phyloP scores from a whole-genome alignment of 169 alveolate genomes.

The Blepharisma undulans region DNA sequence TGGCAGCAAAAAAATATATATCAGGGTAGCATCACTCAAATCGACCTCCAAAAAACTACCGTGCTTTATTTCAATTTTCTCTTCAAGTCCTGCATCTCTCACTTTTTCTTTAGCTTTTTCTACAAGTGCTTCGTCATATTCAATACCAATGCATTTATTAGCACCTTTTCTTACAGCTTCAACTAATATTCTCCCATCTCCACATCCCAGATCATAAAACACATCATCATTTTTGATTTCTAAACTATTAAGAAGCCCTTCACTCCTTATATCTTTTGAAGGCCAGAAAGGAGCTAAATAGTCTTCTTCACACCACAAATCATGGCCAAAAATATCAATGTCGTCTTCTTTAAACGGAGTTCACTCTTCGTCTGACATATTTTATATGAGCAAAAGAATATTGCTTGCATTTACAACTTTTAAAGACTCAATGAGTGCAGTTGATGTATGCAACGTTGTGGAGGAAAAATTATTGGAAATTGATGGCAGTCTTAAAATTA shows the following conservation, averaged over 20 bases:
- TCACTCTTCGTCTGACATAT: not conserved
- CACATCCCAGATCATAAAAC: constrained; percentile 19
- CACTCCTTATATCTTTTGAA: not conserved
- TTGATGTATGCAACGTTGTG: not conserved
- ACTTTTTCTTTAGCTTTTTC: not conserved
- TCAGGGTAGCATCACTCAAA: not conserved
- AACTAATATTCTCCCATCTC: constrained; percentile 14
- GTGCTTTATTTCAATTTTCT: not conserved
- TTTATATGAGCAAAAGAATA: not conserved
- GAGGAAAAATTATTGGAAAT: not conserved
- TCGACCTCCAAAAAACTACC: not conserved
- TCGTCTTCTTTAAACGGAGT: not conserved
- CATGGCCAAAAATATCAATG: not conserved
- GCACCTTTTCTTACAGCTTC: not conserved
- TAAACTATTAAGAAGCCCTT: not conserved
- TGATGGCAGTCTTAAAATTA: not conserved
- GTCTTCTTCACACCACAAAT: not conserved
- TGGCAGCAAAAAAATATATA: constrained; percentile 6
- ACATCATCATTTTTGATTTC: not conserved
- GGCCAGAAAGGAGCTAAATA: not conserved
- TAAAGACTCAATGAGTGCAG: constrained; percentile 19
- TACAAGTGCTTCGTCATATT: not conserved
- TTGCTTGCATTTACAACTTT: constrained; percentile 13
- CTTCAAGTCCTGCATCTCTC: not conserved
- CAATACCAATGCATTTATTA: not conserved